Evolutionary conservation across 2,329 filamentous ascomycete species (phyloP), one percentile per base, ranked within the genome.

Genomic region (Phyllosticta citriasiana): DNA sequence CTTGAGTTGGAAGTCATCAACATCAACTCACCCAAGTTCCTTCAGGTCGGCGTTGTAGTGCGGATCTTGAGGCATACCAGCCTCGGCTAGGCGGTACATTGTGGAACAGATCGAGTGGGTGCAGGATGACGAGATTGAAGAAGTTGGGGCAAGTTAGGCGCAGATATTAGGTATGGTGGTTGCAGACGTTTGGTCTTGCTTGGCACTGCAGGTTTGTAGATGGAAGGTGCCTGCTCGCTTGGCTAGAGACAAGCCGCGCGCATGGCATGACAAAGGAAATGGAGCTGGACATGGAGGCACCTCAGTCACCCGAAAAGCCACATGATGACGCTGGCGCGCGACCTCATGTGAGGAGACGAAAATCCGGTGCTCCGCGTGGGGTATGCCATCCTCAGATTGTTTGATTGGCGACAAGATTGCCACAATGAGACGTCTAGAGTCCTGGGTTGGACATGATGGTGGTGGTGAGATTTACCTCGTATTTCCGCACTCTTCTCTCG

Each of bases 21-120:
- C 2, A 30, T 59, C 56, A 30, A 68, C 79, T 67, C 77, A 93
- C 88, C 91, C 92, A 3, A 97, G 84, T 59, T 82, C 77, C 62
- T 84, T 76, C 27, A 97, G 77, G 67, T 88, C 78, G 0, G 80
- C 74, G 10, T 85, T 80, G 69, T 88, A 95, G 12, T 77, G 70
- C 0, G 84, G 81, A 68, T 96, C 89, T 59, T 78, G 72, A n/a
- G 89, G 88, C 2, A 96, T 83, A 66, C 84, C 82, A 8, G 81
- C 79, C 76, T 84, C 84, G 50, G 80, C 79, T 61, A 88, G 88
- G 57, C 87, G 84, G 71, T 94, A 96, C 91, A 97, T 94, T 16
- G 40, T 47, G 40, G n/a, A n/a, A 47, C 40, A 47, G 14, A 50
- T 58, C 77, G 67, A n/a, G 3, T 12, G 27, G 16, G 25, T 33